Conservation (phyloP, 805 yeast species). For the Ogataea methylovora region DNA sequence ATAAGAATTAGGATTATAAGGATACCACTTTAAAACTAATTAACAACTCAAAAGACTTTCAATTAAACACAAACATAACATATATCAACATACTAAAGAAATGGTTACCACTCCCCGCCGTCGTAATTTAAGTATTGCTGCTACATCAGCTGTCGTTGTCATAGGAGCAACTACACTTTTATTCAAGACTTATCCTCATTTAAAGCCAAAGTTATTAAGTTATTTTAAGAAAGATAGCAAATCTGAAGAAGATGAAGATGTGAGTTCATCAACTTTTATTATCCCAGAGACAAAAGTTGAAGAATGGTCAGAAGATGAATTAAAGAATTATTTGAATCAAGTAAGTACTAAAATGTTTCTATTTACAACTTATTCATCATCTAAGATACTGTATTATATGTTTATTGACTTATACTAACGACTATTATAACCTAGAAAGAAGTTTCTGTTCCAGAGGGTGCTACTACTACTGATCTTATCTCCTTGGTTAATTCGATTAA, state of each 20-base stretch:
- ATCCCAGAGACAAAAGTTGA: constrained; percentile 13
- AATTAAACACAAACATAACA: no score
- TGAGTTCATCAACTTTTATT: constrained; percentile 21
- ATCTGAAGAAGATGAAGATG: constrained; percentile 2
- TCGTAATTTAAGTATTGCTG: constrained; percentile 26
- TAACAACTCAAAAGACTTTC: no score
- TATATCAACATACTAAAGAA: no score
- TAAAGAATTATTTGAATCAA: constrained; percentile 29
- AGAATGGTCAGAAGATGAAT: constrained; percentile 29
- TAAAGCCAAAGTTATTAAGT: constrained; percentile 14
- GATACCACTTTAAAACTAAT: no score
- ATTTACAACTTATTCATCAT: constrained; percentile 6
- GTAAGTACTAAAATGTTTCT: constrained; percentile 23
- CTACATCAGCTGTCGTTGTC: constrained; percentile 35
- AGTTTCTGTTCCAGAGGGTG: constrained; percentile 36
- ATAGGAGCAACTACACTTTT: constrained; percentile 35
- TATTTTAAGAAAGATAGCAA: background rate
- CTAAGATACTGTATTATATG: no score
- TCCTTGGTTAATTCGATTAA: constrained; percentile 38
- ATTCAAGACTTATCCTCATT: constrained; percentile 44
- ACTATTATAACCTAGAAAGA: constrained; percentile 29
- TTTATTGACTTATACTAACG: background rate
- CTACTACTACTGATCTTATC: constrained; percentile 38
- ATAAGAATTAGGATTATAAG: no score
- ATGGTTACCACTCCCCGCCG: constrained; percentile 8